Base-by-base conservation (phyloP, 208 protist genomes). In the Crithidia thermophila region DNA sequence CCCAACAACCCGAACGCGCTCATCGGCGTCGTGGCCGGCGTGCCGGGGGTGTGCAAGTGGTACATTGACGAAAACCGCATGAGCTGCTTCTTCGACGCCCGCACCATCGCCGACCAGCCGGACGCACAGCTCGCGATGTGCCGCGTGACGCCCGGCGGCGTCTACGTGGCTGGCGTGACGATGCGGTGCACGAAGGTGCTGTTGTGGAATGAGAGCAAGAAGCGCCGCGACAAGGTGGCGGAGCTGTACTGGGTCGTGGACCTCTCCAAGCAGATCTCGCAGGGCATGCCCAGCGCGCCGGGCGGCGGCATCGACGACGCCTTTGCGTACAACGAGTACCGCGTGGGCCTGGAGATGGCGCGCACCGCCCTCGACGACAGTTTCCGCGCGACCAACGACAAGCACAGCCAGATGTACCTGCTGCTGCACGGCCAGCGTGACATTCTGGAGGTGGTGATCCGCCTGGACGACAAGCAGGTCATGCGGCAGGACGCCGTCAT, bases 31-130 rank as follows among this genome's bases (percentile, higher is more conserved):
- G 75, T 94, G 43, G 82, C 72, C 0, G 85, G 86, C 2, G 79
- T 89, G 21, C 66, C 79, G 20, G 89, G 89, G 4, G 86, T 94
- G 47, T 84, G 76, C 67, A 92, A 93, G 70, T 94, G 85, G 89
- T 87, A 87, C 73, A 39, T 94, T 23, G 89, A 85, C n/a, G 86
- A 92, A 43, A 82, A 66, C 37, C 73, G 80, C 20, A 45, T 93
- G 45, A 88, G 76, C 70, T 79, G 73, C 70, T 93, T 90, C 78
- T 94, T 91, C 53, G 75, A 85, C 58, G 59, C 81, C 4, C 55
- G 52, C 46, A 59, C 53, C 31, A 51, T 85, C 6, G 37, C 40
- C 3, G 64, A 67, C 25, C 31, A 59, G 31, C 39, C 75, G 18
- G 74, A 80, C 43, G 30, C 52, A n/a, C 63, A 53, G 10, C 61